Percentiles rank a stretch among this genome's conserved stretches.
These are phyloP conservation scores for Canavalia ensiformis DNA, from an alignment of 306 rosid genomes.

Conservation along the genomic window DNA sequence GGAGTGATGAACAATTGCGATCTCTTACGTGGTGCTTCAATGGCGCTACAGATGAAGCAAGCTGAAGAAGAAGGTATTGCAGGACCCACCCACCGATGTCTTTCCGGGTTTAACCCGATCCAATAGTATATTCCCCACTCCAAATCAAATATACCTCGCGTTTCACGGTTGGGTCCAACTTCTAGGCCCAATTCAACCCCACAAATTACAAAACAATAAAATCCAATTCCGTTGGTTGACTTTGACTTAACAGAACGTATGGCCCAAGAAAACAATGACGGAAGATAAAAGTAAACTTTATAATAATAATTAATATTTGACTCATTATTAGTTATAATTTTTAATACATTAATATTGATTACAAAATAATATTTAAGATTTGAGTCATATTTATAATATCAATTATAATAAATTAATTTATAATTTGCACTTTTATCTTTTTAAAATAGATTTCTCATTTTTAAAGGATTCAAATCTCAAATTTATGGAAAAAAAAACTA, in stretches of 20 bases:
- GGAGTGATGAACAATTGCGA: neutral
- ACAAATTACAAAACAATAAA: neutral
- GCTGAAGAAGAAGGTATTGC: neutral
- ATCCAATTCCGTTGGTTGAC: neutral
- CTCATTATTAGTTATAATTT: too few species aligned
- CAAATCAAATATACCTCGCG: neutral
- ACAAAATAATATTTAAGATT: neutral
- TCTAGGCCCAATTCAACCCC: slow-evolving; percentile 8
- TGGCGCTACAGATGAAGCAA: too few species aligned
- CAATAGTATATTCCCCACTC: slow-evolving; percentile 34
- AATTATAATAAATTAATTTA: too few species aligned
- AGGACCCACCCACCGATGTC: neutral
- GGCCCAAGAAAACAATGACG: neutral
- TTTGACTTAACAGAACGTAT: neutral
- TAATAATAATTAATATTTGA: too few species aligned
- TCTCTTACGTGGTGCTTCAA: too few species aligned
- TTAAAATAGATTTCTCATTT: too few species aligned
- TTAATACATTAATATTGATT: neutral
- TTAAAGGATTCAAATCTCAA: too few species aligned
- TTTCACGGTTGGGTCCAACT: neutral
- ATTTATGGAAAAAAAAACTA: too few species aligned
- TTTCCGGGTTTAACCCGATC: slow-evolving; percentile 38
- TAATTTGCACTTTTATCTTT: too few species aligned
- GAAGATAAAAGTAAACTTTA: too few species aligned
- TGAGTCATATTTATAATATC: too few species aligned